Evolutionary conservation across 176 grass and related monocot species (phyloP), one percentile per base, ranked within the genome.

Genomic region (Triticum monococcum): DNA sequence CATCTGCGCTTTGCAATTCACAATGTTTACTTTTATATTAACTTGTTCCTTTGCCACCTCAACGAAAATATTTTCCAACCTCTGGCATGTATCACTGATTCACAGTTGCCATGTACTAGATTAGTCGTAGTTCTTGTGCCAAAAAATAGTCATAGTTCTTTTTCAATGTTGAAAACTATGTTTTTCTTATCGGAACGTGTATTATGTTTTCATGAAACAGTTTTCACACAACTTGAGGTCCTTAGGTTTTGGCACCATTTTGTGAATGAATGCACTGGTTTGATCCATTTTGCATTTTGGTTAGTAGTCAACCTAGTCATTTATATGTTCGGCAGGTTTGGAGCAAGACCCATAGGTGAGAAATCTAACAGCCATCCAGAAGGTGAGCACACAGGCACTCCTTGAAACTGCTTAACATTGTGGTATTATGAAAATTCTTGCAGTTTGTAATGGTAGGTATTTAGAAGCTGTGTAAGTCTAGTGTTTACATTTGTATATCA

Each of bases 361-460:
- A 64, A 33, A 48, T 71, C 66, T 71, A 82, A 71, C 46, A 23
- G 65, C 30, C 18, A 52, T 35, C 41, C 26, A 81, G 26, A 57
- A 33, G 79, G 79, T 81, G 63, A 68, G 79, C 63, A 67, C 20
- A 50, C n/a, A 64, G 63, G 23, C 24, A 68, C 79, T 67, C 79
- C 35, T 64, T 9, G 14, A 23, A 25, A 81, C 64, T 30, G 16
- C 4, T 80, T 10, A 30, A 65, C 61, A 45, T 80, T 80, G 18
- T 64, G 78, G 3, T 67, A 81, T 67, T 12, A 9, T 68, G 65
- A 30, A 68, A 33, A 68, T 68, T 68, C 2, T 68, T 33, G 65
- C 65, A 68, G 13, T 33, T 68, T 68, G 64, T 18, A 68, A 17
- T 68, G 14, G 28, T 7, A 33, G 2, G 17, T 67, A 67, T 67